phyloP scores from a whole-genome alignment of 2,329 filamentous ascomycete species.

The Colletotrichum truncatum region DNA sequence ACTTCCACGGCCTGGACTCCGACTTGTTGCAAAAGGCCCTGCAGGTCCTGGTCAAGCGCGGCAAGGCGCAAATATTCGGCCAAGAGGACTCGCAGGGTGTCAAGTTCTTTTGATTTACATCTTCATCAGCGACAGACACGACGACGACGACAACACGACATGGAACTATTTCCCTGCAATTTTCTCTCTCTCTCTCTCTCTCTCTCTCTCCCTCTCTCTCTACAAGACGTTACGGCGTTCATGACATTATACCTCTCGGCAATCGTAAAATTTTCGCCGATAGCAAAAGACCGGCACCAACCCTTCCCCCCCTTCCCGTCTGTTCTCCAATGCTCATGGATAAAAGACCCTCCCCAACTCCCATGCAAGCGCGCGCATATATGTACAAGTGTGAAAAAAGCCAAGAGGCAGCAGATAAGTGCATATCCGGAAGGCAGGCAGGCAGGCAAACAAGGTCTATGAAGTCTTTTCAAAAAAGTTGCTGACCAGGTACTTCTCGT shows the following conservation, averaged over 20 bases:
- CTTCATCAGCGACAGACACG: not conserved
- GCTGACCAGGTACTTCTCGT: slow-evolving; percentile 67
- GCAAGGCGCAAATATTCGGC: slow-evolving; percentile 94
- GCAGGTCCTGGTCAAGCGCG: slow-evolving; percentile 83
- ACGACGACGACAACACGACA: not conserved
- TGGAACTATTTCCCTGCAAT: not conserved
- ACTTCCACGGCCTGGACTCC: slow-evolving; percentile 88
- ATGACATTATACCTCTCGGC: not conserved
- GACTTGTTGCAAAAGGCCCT: slow-evolving; percentile 84
- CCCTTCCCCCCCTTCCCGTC: not conserved
- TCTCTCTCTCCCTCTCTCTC: too few relatives aligned
- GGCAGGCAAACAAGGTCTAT: too few relatives aligned
- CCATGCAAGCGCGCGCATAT: not conserved
- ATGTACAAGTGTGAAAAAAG: too few relatives aligned
- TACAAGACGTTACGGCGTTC: slow-evolving; percentile 3
- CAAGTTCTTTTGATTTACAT: slow-evolving; percentile 83
- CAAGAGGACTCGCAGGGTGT: slow-evolving; percentile 88
- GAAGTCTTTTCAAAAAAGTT: slow-evolving; percentile 49
- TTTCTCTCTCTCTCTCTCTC: too few relatives aligned
- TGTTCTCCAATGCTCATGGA: not conserved
- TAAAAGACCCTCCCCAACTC: slow-evolving; percentile 3
- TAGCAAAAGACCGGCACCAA: not conserved
- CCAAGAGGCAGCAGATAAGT: too few relatives aligned
- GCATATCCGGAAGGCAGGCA: too few relatives aligned
- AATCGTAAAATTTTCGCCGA: not conserved